phyloP scores from a whole-genome alignment of 2,329 filamentous ascomycete species.

The Verticillium isaacii region DNA sequence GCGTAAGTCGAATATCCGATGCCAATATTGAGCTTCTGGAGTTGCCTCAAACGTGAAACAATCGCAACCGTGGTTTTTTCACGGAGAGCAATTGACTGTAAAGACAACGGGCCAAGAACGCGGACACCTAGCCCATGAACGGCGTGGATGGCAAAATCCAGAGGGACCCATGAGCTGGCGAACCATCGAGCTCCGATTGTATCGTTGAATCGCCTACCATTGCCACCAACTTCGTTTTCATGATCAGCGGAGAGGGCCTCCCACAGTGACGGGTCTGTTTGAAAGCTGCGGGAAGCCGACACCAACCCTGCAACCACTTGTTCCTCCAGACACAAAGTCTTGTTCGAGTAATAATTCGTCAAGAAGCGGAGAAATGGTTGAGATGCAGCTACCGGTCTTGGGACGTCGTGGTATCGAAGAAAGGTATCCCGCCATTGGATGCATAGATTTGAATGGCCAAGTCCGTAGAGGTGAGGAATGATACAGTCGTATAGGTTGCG shows the following conservation, averaged over 20 bases:
- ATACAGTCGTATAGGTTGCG: conserved; percentile 45
- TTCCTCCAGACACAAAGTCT: conserved; percentile 32
- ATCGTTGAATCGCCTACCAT: conserved; percentile 55
- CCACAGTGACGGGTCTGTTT: conserved; percentile 18
- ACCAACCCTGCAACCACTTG: conserved; percentile 13
- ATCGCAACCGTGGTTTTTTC: conserved; percentile 53
- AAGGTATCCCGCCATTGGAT: conserved; percentile 42
- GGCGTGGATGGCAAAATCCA: conserved; percentile 67
- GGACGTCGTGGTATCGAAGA: conserved; percentile 34
- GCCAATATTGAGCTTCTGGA: conserved; percentile 59
- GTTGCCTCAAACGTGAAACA: conserved; percentile 51
- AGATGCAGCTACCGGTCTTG: conserved; percentile 29
- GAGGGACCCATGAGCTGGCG: conserved; percentile 64
- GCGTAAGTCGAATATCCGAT: conserved; percentile 61
- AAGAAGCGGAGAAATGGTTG: conserved; percentile 45
- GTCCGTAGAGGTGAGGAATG: conserved; percentile 44
- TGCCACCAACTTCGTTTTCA: conserved; percentile 31
- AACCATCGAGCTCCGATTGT: conserved; percentile 74
- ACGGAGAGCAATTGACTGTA: conserved; percentile 72
- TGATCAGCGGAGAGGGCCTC: conserved; percentile 32
- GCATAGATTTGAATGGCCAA: conserved; percentile 39
- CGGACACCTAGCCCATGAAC: conserved; percentile 67
- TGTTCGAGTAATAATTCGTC: conserved; percentile 36
- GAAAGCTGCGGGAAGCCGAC: conserved; percentile 2
- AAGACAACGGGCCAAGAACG: conserved; percentile 67